phyloP scores from a whole-genome alignment of 768 basidiomycete genomes.

The Gyrodon lividus region DNA sequence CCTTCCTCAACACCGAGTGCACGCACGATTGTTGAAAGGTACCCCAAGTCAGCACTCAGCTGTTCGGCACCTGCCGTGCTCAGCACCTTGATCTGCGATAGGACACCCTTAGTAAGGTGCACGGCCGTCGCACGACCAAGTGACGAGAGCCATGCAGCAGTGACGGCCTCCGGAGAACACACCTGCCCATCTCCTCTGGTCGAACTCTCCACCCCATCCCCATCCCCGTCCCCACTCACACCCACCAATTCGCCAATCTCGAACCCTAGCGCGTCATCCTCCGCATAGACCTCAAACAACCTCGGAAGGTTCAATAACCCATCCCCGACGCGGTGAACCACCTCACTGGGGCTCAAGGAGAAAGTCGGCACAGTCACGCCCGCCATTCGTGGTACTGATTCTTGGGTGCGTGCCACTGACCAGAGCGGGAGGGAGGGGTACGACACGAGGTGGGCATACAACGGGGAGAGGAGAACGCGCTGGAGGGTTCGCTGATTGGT shows the following conservation, averaged over 20 bases:
- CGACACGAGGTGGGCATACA: constrained; percentile 64
- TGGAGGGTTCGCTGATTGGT: constrained; percentile 79
- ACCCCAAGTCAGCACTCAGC: constrained; percentile 82
- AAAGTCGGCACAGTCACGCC: constrained; percentile 77
- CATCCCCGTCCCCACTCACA: constrained; percentile 45
- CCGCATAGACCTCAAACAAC: constrained; percentile 91
- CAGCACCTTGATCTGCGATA: constrained; percentile 70
- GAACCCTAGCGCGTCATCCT: constrained; percentile 87
- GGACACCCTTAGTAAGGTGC: constrained; percentile 64
- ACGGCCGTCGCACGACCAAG: constrained; percentile 79
- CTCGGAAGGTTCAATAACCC: constrained; percentile 92
- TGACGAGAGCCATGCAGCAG: constrained; percentile 89
- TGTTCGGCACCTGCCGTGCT: constrained; percentile 74
- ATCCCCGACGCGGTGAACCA: constrained; percentile 86
- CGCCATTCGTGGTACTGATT: constrained; percentile 31
- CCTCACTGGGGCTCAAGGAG: constrained; percentile 88
- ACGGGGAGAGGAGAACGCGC: constrained; percentile 78
- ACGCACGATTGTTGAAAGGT: constrained; percentile 85
- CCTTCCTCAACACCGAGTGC: constrained; percentile 88
- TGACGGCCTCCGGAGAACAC: constrained; percentile 71
- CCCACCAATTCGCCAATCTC: constrained; percentile 81
- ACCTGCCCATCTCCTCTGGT: constrained; percentile 22
- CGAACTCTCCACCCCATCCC: constrained; percentile 2
- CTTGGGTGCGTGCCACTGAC: constrained; percentile 43
- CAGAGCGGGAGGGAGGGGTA: constrained; percentile 74